Conservation (phyloP, 192 early-diverging fungal species). For the Linnemannia exigua region DNA sequence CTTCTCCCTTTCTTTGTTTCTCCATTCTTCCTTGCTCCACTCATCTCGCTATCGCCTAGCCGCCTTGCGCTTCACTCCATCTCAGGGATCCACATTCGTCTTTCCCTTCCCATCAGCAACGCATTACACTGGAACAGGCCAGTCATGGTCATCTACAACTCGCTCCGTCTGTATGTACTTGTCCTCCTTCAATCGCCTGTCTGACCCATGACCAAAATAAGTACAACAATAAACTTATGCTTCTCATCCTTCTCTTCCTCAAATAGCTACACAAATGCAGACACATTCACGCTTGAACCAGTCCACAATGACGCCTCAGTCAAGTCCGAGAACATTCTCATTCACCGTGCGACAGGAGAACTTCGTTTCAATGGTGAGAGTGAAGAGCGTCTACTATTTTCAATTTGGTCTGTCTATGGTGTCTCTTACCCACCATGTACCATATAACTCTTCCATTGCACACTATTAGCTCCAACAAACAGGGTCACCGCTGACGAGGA, state of each 20-base stretch:
- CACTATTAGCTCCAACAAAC: constrained; percentile 17
- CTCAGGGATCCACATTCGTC: background rate
- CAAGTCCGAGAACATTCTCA: constrained; percentile 69
- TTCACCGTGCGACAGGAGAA: constrained; percentile 65
- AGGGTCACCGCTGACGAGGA: constrained; percentile 64
- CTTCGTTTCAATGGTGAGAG: constrained; percentile 62
- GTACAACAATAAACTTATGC: background rate
- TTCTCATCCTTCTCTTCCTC: background rate
- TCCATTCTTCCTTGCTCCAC: background rate
- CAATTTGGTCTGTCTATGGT: background rate
- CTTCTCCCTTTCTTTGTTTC: background rate
- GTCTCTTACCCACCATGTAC: background rate
- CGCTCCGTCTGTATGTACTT: constrained; percentile 40
- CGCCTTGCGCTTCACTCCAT: too few relatives aligned
- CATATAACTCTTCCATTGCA: background rate
- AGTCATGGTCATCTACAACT: constrained; percentile 29
- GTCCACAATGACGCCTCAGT: constrained; percentile 64
- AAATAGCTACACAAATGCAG: constrained; percentile 65
- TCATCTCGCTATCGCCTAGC: background rate
- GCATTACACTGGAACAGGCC: background rate
- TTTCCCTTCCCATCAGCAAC: background rate
- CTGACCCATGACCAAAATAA: background rate
- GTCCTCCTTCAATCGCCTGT: background rate
- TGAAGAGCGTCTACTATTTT: background rate
- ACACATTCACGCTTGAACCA: constrained; percentile 72